A percentile compares a stretch with the other conserved stretches of the same genome.
These are phyloP conservation scores for Pulveroboletus sp. DNA, from an alignment of 1,284 basidiomycete species.

Conservation along the genomic window DNA sequence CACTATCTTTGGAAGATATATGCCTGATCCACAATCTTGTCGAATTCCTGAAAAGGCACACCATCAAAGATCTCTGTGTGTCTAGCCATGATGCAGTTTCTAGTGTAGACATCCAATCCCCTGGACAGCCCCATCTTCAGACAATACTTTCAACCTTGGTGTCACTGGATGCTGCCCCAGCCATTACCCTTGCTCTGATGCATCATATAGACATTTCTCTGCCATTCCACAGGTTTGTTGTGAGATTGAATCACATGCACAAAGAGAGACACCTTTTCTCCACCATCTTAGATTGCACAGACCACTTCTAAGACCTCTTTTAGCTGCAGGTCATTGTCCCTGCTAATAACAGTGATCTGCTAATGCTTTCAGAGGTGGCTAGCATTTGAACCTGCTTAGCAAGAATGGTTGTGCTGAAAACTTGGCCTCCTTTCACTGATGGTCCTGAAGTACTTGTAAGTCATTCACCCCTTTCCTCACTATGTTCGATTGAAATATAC, in stretches of 20 bases:
- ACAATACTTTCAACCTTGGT: not conserved
- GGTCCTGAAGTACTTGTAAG: too few relatives aligned
- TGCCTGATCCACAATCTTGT: not conserved
- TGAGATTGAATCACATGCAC: not conserved
- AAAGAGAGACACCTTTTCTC: not conserved
- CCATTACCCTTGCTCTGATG: not conserved
- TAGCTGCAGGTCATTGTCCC: not conserved
- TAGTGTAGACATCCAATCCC: not conserved
- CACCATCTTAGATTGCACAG: not conserved
- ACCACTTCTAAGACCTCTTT: not conserved
- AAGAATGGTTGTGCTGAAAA: too few relatives aligned
- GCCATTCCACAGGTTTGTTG: not conserved
- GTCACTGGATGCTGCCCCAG: not conserved
- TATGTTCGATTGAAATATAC: too few relatives aligned
- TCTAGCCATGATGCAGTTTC: not conserved
- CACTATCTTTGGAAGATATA: not conserved
- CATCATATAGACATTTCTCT: not conserved
- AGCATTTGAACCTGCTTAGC: not conserved
- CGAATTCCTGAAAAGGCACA: not conserved
- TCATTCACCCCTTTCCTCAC: too few relatives aligned
- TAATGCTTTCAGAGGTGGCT: not conserved
- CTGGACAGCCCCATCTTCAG: not conserved
- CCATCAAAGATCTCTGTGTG: not conserved
- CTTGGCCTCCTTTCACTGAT: too few relatives aligned
- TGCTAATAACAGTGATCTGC: not conserved